Evolutionary conservation across 768 basidiomycete genomes (phyloP), one percentile per base, ranked within the genome.

Genomic region (Cyclocybe aegerita): DNA sequence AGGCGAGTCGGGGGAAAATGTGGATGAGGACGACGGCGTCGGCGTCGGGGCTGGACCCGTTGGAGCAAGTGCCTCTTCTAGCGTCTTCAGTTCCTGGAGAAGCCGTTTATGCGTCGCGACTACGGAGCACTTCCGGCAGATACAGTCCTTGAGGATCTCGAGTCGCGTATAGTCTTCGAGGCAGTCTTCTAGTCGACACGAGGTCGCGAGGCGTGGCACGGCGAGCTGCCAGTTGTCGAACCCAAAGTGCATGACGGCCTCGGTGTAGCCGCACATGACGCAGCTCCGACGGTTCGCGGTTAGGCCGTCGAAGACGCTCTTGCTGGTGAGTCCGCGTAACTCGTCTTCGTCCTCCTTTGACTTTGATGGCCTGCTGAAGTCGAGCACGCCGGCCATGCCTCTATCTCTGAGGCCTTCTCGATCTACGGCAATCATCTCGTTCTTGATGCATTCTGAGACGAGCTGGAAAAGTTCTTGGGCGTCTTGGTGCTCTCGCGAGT

Each of bases 401-500:
- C 84, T 78, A 62, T 92, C 85, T 37, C 83, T 75, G 39, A 76
- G 72, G 2, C 81, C 80, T 64, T 95, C 92, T 39, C 77, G 79
- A 48, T 86, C 84, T 1, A 97, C 80, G 1, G 85, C 79, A 2
- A 71, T 63, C n/a, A 85, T 77, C 65, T 98, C 96, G 53, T 85
- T 86, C 69, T 92, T 92, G 58, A 98, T 77, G 46, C 85, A 89
- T 65, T 95, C 93, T 1, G 93, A 88, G 7, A 98, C 74, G 31
- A 98, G 84, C 59, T 96, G 88, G 71, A 97, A 98, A n/a, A 98
- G 79, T 64, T 98, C 96, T 63, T 98, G 96, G 4, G 96, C 96
- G 65, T 98, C 96, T 71, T 98, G 96, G 65, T 98, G 96, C 64
- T 97, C 93, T 9, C 92, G 85, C 1, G 93, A 93, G 56, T 83